These are phyloP conservation scores for Cercospora brassicicola DNA, from an alignment of 2,329 filamentous ascomycete species.

Conservation along the genomic window DNA sequence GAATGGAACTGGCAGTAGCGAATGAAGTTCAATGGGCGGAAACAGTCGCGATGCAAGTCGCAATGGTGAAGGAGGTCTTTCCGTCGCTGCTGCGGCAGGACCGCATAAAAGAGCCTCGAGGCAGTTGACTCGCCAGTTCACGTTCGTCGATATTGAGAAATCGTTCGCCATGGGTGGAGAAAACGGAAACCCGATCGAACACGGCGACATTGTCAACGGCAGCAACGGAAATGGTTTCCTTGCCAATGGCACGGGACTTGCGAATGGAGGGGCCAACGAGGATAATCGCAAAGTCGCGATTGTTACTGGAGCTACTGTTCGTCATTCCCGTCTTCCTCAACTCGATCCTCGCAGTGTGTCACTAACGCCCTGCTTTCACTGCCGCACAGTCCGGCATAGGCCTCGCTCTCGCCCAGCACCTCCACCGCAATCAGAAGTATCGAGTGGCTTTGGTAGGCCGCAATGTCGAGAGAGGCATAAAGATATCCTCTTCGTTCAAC, in stretches of 20 bases:
- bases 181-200: not conserved
- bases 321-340: constrained; percentile 26
- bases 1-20: not conserved
- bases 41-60: not conserved
- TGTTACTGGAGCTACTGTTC: constrained; percentile 45
- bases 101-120: not conserved
- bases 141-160: constrained; percentile 1
- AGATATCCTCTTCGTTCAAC: constrained; percentile 39
- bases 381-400: constrained; percentile 50
- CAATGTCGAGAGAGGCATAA: constrained; percentile 35
- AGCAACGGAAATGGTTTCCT: not conserved
- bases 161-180: constrained; percentile 2
- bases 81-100: not conserved
- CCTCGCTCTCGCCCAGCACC: constrained; percentile 43
- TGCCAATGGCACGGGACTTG: not conserved
- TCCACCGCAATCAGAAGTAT: constrained; percentile 39
- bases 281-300: constrained; percentile 40
- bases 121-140: constrained; percentile 4
- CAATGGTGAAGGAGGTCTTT: not conserved
- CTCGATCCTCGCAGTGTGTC: not conserved
- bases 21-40: not conserved
- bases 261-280: not conserved
- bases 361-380: not conserved
- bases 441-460: constrained; percentile 46
- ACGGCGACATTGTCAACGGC: not conserved